Evolutionary conservation across 2,329 filamentous ascomycete genomes (phyloP), one percentile per base, ranked within the genome.

Genomic region (Paecilomyces fulvus): DNA sequence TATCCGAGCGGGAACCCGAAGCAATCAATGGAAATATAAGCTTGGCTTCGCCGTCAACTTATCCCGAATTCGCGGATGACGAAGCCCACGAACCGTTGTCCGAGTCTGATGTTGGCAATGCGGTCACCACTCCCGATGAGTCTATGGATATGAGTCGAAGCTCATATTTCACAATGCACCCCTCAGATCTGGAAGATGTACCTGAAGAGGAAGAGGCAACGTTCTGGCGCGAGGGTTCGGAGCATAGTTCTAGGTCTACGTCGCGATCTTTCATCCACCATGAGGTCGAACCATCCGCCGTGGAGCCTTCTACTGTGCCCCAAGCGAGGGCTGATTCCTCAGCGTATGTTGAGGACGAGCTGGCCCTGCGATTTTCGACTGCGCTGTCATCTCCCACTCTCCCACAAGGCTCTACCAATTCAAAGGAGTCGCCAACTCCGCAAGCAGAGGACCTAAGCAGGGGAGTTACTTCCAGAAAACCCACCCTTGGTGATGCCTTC

Each of bases 151-250:
- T 69, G 28, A 63, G 71, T 5, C 67, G 71, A 31, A 71, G 73
- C 14, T 70, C 74, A 6, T 73, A 74, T 0, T 73, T 76, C 51
- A 74, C 70, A 54, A 72, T 64, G 54, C 68, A 70, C 37, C 65
- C 65, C n/a, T 68, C 67, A 51, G 72, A 75, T 23, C 63, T 78
- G 57, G 71, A 74, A 51, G 73, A 77, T 57, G 75, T 79, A 4
- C 75, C 74, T 1, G 76, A 79, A 60, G 75, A 78, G 58, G 73
- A 74, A 50, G 75, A 77, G 61, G 63, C 60, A n/a, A 65, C 65
- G 6, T 61, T 65, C 43, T 63, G 64, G 59, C 68, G 69, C 57
- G 66, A 70, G 48, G 72, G 65, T 53, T 65, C 69, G 7, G 62
- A 66, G 3, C 56, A 61, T 21, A 63, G 62, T 55, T 43, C 60